Base-by-base conservation (phyloP, 495 filamentous ascomycete species). In the Bombardia bombarda region DNA sequence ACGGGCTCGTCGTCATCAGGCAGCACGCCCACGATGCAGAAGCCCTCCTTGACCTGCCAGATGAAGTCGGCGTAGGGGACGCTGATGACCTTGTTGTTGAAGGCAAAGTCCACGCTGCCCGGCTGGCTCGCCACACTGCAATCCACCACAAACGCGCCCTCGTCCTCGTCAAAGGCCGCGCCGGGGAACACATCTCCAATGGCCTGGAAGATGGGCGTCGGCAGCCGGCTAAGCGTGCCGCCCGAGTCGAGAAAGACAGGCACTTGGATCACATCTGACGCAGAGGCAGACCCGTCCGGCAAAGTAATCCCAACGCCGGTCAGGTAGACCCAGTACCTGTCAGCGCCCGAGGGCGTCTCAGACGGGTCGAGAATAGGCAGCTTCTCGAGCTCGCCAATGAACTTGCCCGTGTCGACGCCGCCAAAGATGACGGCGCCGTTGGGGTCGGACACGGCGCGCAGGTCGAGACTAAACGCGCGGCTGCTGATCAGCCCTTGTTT, bases 371-470 rank as follows among this genome's bases (percentile, higher is more conserved):
- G 49, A 19, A 92, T 69, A 25, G 65, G 65, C 7, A 71, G 52
- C 18, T 62, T 54, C 55, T 93, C 78, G 28, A 93, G 64, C 12
- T 14, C 16, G 32, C 41, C 41, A 23, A 25, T 64, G 53, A 77
- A 90, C 45, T 86, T 88, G 32, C 68, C 42, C 3, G 38, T 40
- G 52, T 90, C 78, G 25, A 90, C 78, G 24, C 87, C 87, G 16
- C 87, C 87, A 47, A 93, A 93, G 23, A 90, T 72, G 47, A 93
- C 80, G 18, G 80, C 52, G 18, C 90, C 90, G 16, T 55, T 42
- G 23, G 64, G 54, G 47, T 63, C 56, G 26, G 61, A 56, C 45
- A 67, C 62, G 37, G 58, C 55, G 8, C 83, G 71, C 1, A 84
- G 64, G 40, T 85, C 79, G 14, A 90, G 61, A 37, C 79, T 83